Base-by-base conservation (phyloP, 2,329 filamentous ascomycete genomes). In the Diaporthe sp. region DNA sequence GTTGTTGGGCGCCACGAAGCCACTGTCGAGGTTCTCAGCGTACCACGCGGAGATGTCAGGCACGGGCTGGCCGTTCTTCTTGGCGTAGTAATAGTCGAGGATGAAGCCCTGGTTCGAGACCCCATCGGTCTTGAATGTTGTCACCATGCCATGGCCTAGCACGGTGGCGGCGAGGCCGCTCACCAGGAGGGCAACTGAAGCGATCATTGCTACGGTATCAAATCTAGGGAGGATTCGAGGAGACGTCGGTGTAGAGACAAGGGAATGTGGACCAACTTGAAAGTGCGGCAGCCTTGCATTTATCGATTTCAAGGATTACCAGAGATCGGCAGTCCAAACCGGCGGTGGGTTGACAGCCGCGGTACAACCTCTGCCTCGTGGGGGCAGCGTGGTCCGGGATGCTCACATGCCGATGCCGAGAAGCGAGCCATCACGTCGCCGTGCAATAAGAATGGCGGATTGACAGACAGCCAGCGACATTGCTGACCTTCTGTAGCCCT, bases 121-220 rank as follows among this genome's bases (percentile, higher is more conserved):
- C 0, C 86, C 85, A 77, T 89, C 86, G 7, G 88, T 88, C 22
- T 88, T 83, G 53, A 88, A 87, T 3, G 85, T 85, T 2, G 86
- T 87, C 1, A 88, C 85, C 76, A 88, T 88, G 12, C 88, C 88
- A 51, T 90, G 82, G 71, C 80, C 81, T 1, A 81, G 73, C 12
- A 76, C 79, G 13, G 78, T 79, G 74, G 77, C 74, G 77, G 78
- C 80, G 58, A 83, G 53, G 37, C 61, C 53, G 42, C 39, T 53
- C 22, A 71, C 39, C 49, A 70, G 4, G 37, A 74, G 72, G 25
- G 65, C 31, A 39, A 68, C 31, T 12, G 47, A 28, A 15, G 65
- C 47, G 65, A 68, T 53, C 65, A 68, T 68, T 37, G 47, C 47
- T 68, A n/a, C 15, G 31, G 22, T 39, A 17, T 10, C 20, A 34